Conservation (phyloP, 192 early-diverging fungal genomes). For the Gonapodya prolifera region DNA sequence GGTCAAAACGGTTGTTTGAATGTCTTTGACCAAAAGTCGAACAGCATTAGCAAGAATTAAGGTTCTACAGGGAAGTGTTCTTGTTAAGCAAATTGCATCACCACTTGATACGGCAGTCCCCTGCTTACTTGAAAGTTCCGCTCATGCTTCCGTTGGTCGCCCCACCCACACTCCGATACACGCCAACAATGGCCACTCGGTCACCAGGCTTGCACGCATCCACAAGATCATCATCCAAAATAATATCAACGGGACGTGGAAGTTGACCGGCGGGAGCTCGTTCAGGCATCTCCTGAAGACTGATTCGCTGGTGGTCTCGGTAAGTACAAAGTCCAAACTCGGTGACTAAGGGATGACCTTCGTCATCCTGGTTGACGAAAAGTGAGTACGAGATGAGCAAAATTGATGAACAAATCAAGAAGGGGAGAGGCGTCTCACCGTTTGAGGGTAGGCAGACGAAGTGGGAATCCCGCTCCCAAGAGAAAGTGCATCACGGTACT, state of each 20-base stretch:
- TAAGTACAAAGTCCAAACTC: slow-evolving; percentile 86
- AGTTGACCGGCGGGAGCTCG: slow-evolving; percentile 87
- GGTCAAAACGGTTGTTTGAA: slow-evolving; percentile 55
- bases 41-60: slow-evolving; percentile 81
- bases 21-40: slow-evolving; percentile 54
- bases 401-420: slow-evolving; percentile 13
- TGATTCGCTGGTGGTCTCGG: slow-evolving; percentile 83
- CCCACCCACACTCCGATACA: slow-evolving; percentile 70
- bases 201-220: slow-evolving; percentile 95
- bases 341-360: slow-evolving; percentile 80
- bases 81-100: background rate
- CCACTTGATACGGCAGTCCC: background rate
- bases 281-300: slow-evolving; percentile 98
- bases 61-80: slow-evolving; percentile 41
- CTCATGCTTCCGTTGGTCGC: slow-evolving; percentile 55
- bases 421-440: slow-evolving; percentile 27
- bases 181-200: slow-evolving; percentile 83
- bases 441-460: slow-evolving; percentile 77
- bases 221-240: slow-evolving; percentile 92
- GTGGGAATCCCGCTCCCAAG: slow-evolving; percentile 56
- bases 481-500: slow-evolving; percentile 79
- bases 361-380: slow-evolving; percentile 48
- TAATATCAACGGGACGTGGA: slow-evolving; percentile 84
- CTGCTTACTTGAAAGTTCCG: slow-evolving; percentile 64
- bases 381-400: slow-evolving; percentile 4